Percentiles rank a stretch among this genome's conserved stretches.
Evolutionary conservation across 192 early-diverging fungal genomes (phyloP).

Genomic region (Endogone sp.): DNA sequence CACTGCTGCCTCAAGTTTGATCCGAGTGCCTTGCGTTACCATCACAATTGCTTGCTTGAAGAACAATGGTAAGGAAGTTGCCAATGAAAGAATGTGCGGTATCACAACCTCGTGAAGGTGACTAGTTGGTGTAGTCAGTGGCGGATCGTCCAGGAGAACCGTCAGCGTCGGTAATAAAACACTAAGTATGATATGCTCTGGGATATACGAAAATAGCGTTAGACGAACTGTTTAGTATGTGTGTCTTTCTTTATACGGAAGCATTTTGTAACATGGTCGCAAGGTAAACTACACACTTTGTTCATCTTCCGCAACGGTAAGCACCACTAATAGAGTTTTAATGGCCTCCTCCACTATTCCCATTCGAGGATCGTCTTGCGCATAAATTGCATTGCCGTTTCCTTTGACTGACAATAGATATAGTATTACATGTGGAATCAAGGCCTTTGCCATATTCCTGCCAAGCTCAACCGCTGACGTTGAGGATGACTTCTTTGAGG

Average conservation of each 20-base stretch:
- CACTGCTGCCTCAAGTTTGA: slow-evolving; percentile 44
- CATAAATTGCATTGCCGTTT: neutral
- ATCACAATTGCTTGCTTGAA: slow-evolving; percentile 37
- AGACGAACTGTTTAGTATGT: too few species aligned
- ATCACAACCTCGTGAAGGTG: slow-evolving; percentile 34
- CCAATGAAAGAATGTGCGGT: slow-evolving; percentile 37
- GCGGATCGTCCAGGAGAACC: slow-evolving; percentile 27
- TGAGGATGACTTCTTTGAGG: slow-evolving; percentile 17
- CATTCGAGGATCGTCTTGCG: slow-evolving; percentile 20
- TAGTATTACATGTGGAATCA: slow-evolving; percentile 25
- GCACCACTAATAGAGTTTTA: slow-evolving; percentile 40
- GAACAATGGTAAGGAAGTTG: slow-evolving; percentile 26
- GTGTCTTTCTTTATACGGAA: too few species aligned
- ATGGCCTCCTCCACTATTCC: slow-evolving; percentile 42
- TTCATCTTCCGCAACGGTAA: slow-evolving; percentile 23
- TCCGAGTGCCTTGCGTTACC: slow-evolving; percentile 31
- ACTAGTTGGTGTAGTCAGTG: neutral
- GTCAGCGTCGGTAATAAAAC: slow-evolving; percentile 45
- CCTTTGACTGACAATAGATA: slow-evolving; percentile 15
- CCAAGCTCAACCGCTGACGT: slow-evolving; percentile 16
- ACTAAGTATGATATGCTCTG: slow-evolving; percentile 31
- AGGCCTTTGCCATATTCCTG: slow-evolving; percentile 16
- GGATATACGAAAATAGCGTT: neutral
- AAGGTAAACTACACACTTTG: slow-evolving; percentile 41
- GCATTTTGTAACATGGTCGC: too few species aligned